Evolutionary conservation across 1,284 basidiomycete genomes (phyloP), one percentile per base, ranked within the genome.

Genomic region (Ceratorhiza oryzae-sativae): DNA sequence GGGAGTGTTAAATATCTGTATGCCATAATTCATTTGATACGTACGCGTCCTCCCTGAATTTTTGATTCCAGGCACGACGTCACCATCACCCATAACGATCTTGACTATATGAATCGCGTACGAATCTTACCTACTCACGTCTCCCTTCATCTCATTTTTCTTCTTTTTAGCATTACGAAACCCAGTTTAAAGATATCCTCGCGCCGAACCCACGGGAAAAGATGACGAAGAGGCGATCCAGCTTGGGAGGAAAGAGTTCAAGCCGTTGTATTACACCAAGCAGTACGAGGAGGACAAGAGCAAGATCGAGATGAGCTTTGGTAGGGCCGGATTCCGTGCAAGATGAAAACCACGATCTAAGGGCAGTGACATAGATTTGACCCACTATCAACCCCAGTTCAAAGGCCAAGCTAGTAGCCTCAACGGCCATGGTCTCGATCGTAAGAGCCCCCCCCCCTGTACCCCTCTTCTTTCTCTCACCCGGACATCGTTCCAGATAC

Each of bases 301-400:
- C 39, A 85, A 86, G 79, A 83, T 89, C 72, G 88, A 89, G 77
- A 89, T 88, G 88, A 86, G 84, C 76, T 88, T 87, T 76, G 77
- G 78, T 65, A 34, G 77, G 61, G 71, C 18, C 0, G 3, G 25
- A 32, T 36, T 41, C 10, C 25, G 9, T 18, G 55, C 18, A 56
- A 18, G 5, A 18, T 27, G 4, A 23, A 39, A 20, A 42, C 3
- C 48, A 36, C 9, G 23, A n/a, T 25, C n/a, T 23, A 23, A 6
- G 36, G 36, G 36, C 36, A 39, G n/a, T n/a, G n/a, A n/a, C n/a
- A 36, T 73, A 58, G 84, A 86, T 76, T 78, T 85, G 58, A 86
- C 86, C 10, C 82, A 84, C 74, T 89, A 88, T 75, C 87, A 88
- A 77, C 83, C 85, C 2, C 87, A 83, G 72, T 83, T 83, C 84